phyloP scores from a whole-genome alignment of 1,284 basidiomycete genomes.

The Irpex lacteus region DNA sequence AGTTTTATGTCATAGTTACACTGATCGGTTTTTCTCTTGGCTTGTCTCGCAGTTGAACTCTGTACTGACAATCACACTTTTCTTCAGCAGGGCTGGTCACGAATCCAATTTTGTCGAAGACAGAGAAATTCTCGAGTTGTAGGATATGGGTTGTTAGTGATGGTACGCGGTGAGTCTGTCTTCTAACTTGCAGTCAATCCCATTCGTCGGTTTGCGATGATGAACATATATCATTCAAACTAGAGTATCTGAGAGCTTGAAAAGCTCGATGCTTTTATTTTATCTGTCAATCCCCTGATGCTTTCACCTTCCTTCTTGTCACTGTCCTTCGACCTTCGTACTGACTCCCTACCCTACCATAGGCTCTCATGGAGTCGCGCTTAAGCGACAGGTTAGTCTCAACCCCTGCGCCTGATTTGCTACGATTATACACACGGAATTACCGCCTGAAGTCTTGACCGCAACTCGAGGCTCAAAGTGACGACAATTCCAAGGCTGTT shows the following conservation, averaged over 20 bases:
- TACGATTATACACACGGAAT: slow-evolving; percentile 67
- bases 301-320: slow-evolving; percentile 15
- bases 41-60: slow-evolving; percentile 6
- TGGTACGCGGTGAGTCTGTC: slow-evolving; percentile 10
- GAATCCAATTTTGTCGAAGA: no score
- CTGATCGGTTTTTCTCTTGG: slow-evolving; percentile 55
- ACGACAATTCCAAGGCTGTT: slow-evolving; percentile 78
- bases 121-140: no score
- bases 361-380: slow-evolving; percentile 8
- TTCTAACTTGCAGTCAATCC: slow-evolving; percentile 2
- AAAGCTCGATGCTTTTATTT: slow-evolving; percentile 60
- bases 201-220: slow-evolving; percentile 33
- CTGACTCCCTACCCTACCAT: slow-evolving; percentile 6
- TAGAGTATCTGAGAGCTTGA: slow-evolving; percentile 80
- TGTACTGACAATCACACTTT: slow-evolving; percentile 11
- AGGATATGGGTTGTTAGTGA: no score
- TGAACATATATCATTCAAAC: slow-evolving; percentile 75
- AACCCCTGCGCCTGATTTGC: slow-evolving; percentile 13
- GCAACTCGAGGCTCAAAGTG: slow-evolving; percentile 37
- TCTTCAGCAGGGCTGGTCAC: background rate
- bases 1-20: slow-evolving; percentile 84
- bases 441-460: slow-evolving; percentile 67
- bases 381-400: background rate
- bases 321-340: slow-evolving; percentile 7
- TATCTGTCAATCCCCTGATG: slow-evolving; percentile 65